These are phyloP conservation scores for Malus sylvestris DNA, from an alignment of 306 rosid species.

Conservation along the genomic window DNA sequence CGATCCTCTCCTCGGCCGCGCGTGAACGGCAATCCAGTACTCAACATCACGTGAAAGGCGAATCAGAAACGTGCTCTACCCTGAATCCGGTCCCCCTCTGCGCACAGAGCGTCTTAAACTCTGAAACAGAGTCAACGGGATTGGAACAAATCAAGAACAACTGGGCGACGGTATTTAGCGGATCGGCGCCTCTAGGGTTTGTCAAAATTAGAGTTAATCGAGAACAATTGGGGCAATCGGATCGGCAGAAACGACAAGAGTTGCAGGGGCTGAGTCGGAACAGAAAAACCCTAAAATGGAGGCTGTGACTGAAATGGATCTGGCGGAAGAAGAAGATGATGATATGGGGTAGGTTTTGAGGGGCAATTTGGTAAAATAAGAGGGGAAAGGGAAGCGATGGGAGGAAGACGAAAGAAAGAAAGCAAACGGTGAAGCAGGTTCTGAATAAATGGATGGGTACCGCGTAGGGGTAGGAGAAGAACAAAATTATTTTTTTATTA, in stretches of 20 bases:
- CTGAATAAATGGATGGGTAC: slow-evolving; percentile 23
- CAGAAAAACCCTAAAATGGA: slow-evolving; percentile 25
- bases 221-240: slow-evolving; percentile 5
- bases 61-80: background rate
- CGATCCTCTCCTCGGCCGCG: slow-evolving; percentile 70
- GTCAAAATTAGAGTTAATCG: background rate
- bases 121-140: slow-evolving; percentile 37
- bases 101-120: slow-evolving; percentile 6
- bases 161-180: background rate
- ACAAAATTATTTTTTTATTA: background rate
- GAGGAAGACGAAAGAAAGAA: slow-evolving; percentile 4
- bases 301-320: slow-evolving; percentile 41
- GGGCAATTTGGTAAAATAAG: slow-evolving; percentile 27
- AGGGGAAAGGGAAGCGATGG: background rate
- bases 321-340: slow-evolving; percentile 15
- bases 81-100: background rate
- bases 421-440: background rate
- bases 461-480: slow-evolving; percentile 12
- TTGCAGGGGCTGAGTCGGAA: slow-evolving; percentile 6
- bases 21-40: slow-evolving; percentile 50
- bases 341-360: slow-evolving; percentile 13
- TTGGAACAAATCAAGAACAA: background rate
- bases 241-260: slow-evolving; percentile 8
- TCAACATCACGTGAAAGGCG: slow-evolving; percentile 43
- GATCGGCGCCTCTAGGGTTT: slow-evolving; percentile 20